Evolutionary conservation across 495 filamentous ascomycete species (phyloP).

Genomic region (Paragyromitra xinjiangensis): DNA sequence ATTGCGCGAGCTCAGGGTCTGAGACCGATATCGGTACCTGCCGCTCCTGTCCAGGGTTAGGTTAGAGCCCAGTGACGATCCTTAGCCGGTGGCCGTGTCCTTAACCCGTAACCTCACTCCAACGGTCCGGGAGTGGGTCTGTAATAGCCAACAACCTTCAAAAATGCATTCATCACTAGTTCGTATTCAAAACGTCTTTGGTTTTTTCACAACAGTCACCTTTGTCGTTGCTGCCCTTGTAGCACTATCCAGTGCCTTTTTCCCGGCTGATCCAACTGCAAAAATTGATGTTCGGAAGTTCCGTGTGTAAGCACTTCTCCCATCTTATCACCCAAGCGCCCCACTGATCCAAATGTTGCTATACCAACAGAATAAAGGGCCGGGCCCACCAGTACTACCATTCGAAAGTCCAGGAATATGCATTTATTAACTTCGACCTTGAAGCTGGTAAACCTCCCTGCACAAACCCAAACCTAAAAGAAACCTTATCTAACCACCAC

Average conservation of each 20-base stretch:
- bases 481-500: slow-evolving; percentile 7
- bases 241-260: slow-evolving; percentile 77
- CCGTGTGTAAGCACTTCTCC: slow-evolving; percentile 31
- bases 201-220: slow-evolving; percentile 95
- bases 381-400: slow-evolving; percentile 92
- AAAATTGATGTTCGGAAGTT: slow-evolving; percentile 66
- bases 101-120: slow-evolving; percentile 13
- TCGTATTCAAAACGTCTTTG: slow-evolving; percentile 89
- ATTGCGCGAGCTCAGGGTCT: not conserved
- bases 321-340: slow-evolving; percentile 4
- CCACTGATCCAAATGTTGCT: slow-evolving; percentile 20
- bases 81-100: slow-evolving; percentile 26
- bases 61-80: slow-evolving; percentile 32
- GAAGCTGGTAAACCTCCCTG: slow-evolving; percentile 63
- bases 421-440: slow-evolving; percentile 90
- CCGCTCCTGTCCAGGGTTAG: slow-evolving; percentile 38
- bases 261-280: slow-evolving; percentile 72
- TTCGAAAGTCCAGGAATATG: slow-evolving; percentile 92
- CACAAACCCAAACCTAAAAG: not conserved
- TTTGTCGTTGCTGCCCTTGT: slow-evolving; percentile 81
- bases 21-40: slow-evolving; percentile 10
- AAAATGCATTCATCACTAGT: slow-evolving; percentile 87
- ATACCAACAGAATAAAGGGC: slow-evolving; percentile 74
- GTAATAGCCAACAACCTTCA: slow-evolving; percentile 12
- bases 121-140: not conserved